Evolutionary conservation across 2,329 filamentous ascomycete genomes (phyloP).

Genomic region (Neofusicoccum umdonicola): DNA sequence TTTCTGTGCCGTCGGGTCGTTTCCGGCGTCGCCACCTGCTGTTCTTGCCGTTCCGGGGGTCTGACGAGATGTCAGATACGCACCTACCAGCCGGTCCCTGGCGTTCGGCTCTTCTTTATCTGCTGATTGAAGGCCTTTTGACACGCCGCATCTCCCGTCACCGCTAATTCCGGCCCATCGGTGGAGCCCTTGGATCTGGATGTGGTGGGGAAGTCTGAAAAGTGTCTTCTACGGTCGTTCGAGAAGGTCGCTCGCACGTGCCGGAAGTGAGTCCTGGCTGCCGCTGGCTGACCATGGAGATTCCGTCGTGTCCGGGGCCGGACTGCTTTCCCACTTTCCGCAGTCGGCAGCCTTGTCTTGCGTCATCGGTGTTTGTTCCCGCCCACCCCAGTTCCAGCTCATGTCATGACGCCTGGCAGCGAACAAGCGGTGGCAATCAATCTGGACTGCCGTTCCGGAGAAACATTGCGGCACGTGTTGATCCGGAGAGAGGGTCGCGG

Average conservation of each 20-base stretch:
- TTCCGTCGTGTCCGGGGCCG: not conserved
- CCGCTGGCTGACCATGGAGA: too few species aligned
- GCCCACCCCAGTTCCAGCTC: too few species aligned
- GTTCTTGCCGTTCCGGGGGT: not conserved
- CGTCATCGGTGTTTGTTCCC: not conserved
- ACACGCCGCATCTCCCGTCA: not conserved
- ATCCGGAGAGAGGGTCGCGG: not conserved
- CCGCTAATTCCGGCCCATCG: not conserved
- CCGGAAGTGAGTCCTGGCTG: not conserved
- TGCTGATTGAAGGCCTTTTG: not conserved
- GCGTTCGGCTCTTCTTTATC: not conserved
- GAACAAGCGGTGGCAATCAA: not conserved
- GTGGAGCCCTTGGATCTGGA: not conserved
- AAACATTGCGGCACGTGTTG: not conserved
- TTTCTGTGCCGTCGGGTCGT: not conserved
- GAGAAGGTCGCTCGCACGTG: slow-evolving; percentile 5
- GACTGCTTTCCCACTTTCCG: not conserved
- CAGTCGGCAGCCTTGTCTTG: not conserved
- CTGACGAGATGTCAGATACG: not conserved
- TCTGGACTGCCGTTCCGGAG: not conserved
- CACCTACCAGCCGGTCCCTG: not conserved
- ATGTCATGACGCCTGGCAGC: not conserved
- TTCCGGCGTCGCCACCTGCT: not conserved
- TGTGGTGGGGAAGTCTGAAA: not conserved
- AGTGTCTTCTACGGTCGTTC: not conserved